These are phyloP conservation scores for Saxispiralis lemnorum DNA, from an alignment of 495 filamentous ascomycete genomes.

Conservation along the genomic window DNA sequence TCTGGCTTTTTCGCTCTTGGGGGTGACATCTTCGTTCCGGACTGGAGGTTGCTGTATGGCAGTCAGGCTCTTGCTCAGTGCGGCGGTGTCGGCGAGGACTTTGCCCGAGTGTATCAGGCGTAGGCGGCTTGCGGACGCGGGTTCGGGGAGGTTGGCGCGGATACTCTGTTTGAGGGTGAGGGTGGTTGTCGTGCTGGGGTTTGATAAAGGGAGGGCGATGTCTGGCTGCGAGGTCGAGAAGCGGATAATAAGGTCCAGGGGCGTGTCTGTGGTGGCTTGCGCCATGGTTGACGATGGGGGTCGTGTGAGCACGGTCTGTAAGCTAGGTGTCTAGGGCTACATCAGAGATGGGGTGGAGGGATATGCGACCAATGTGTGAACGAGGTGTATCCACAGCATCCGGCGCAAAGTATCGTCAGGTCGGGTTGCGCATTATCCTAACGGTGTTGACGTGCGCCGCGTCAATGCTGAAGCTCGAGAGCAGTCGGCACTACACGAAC, in stretches of 20 bases:
- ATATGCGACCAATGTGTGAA: too few relatives aligned
- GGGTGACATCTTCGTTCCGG: slow-evolving; percentile 18
- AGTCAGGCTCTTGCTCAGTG: slow-evolving; percentile 46
- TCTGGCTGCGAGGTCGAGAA: slow-evolving; percentile 76
- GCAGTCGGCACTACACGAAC: too few relatives aligned
- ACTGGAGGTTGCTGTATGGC: slow-evolving; percentile 34
- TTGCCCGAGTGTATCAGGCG: slow-evolving; percentile 79
- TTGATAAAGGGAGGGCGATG: slow-evolving; percentile 55
- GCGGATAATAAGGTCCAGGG: slow-evolving; percentile 59
- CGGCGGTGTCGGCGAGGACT: slow-evolving; percentile 53
- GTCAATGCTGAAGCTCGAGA: too few relatives aligned
- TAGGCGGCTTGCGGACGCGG: slow-evolving; percentile 46
- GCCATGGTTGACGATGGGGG: neutral
- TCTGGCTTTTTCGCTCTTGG: slow-evolving; percentile 29
- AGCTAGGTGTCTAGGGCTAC: too few relatives aligned
- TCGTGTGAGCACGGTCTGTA: too few relatives aligned
- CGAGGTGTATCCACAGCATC: too few relatives aligned
- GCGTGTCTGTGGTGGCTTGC: neutral
- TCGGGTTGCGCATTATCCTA: too few relatives aligned
- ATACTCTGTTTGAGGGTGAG: slow-evolving; percentile 66
- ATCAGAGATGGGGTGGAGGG: too few relatives aligned
- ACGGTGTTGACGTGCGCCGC: too few relatives aligned
- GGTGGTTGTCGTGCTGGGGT: slow-evolving; percentile 48
- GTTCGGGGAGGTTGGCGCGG: slow-evolving; percentile 46
- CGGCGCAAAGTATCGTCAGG: too few relatives aligned